A percentile compares a stretch with the other conserved stretches of the same genome.
Evolutionary conservation across 176 grass and related monocot species (phyloP).

Genomic region (Raddia guianensis): DNA sequence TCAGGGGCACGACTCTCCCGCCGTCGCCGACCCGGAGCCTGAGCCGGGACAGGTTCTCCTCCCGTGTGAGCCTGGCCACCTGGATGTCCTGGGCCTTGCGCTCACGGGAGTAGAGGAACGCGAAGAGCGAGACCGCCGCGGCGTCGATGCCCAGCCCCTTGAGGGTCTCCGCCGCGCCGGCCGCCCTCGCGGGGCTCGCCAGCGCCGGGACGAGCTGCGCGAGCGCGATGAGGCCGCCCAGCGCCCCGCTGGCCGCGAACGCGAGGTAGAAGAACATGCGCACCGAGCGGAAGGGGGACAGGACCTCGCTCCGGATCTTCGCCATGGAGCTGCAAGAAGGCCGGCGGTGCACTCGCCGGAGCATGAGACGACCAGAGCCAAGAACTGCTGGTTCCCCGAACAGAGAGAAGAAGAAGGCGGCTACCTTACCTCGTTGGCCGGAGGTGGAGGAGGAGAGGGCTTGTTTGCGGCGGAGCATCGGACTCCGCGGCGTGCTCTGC

Average conservation of each 20-base stretch:
- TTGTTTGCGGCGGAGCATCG: constrained; percentile 66
- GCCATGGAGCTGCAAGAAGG: constrained; percentile 58
- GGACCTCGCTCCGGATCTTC: constrained; percentile 89
- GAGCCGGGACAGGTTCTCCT: constrained; percentile 81
- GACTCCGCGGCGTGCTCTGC: constrained; percentile 36
- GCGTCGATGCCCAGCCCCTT: constrained; percentile 84
- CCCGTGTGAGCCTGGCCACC: constrained; percentile 76
- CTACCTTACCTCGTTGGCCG: constrained; percentile 72
- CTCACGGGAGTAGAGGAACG: constrained; percentile 86
- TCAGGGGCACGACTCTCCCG: constrained; percentile 43
- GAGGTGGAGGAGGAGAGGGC: constrained; percentile 40
- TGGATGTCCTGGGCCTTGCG: constrained; percentile 75
- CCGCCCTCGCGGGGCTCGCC: constrained; percentile 46
- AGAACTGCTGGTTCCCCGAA: not conserved
- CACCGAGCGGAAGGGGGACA: constrained; percentile 78
- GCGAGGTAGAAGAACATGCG: constrained; percentile 99
- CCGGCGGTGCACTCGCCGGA: not conserved
- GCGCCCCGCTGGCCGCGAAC: constrained; percentile 74
- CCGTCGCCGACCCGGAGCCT: constrained; percentile 60
- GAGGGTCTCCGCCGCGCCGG: constrained; percentile 46
- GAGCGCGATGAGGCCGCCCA: constrained; percentile 74
- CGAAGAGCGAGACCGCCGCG: constrained; percentile 68
- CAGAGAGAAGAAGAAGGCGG: not conserved
- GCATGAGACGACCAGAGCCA: not conserved
- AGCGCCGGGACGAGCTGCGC: constrained; percentile 66